Evolutionary conservation across 1,284 basidiomycete genomes (phyloP).

Genomic region (Ceratobasidium sp.): DNA sequence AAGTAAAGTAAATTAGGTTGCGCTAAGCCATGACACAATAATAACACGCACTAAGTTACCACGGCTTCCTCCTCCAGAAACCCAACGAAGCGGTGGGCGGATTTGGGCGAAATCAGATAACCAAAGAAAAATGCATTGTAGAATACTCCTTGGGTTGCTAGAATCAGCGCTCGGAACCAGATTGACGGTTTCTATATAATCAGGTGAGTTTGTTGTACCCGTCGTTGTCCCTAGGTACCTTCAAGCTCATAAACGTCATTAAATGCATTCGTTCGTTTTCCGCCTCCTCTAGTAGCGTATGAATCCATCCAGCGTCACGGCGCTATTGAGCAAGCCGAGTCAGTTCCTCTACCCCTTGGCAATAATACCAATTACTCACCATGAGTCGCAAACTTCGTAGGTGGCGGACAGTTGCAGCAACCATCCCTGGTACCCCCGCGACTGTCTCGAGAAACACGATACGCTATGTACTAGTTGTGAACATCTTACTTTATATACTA

Average conservation of each 20-base stretch:
- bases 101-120: constrained; percentile 69
- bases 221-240: constrained; percentile 74
- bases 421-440: constrained; percentile 95
- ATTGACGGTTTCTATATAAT: constrained; percentile 70
- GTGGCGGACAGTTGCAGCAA: constrained; percentile 87
- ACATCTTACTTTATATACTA: neutral
- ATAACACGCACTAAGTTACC: constrained; percentile 89
- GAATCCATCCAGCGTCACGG: constrained; percentile 89
- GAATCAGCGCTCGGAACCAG: constrained; percentile 81
- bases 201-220: too few relatives aligned
- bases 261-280: constrained; percentile 97
- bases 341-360: constrained; percentile 69
- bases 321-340: constrained; percentile 68
- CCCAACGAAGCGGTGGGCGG: constrained; percentile 94
- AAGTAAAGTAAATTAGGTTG: constrained; percentile 48
- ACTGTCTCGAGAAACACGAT: constrained; percentile 91
- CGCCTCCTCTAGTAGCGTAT: constrained; percentile 89
- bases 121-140: constrained; percentile 87
- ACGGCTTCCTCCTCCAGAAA: constrained; percentile 96
- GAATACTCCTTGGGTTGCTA: constrained; percentile 88
- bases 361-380: constrained; percentile 59
- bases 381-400: constrained; percentile 83
- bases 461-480: constrained; percentile 59
- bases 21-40: too few relatives aligned
- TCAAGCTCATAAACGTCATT: constrained; percentile 63